A percentile compares a stretch with the other conserved stretches of the same genome.
These are phyloP conservation scores for Wickerhamiella kazuoi DNA, from an alignment of 805 yeast genomes.

Conservation along the genomic window DNA sequence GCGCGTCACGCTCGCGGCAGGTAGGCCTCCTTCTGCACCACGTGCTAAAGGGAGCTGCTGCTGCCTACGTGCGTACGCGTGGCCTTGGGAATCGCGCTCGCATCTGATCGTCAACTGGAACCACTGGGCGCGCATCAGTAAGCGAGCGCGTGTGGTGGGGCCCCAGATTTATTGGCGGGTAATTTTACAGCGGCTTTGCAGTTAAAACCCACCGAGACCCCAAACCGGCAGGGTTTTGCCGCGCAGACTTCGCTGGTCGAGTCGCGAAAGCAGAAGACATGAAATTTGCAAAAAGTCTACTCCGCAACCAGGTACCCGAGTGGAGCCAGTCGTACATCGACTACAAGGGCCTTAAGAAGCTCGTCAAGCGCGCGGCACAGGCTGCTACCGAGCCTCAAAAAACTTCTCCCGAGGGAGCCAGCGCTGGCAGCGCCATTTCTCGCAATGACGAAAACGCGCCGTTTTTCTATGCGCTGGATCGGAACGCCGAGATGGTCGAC, in stretches of 20 bases:
- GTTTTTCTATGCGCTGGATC: conserved; percentile 62
- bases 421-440: background rate
- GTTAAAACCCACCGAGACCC: background rate
- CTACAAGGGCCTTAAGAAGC: conserved; percentile 68
- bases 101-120: no score
- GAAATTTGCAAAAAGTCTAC: conserved; percentile 25
- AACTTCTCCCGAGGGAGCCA: background rate
- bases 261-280: no score
- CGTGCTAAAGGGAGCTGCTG: no score
- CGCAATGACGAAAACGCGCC: conserved; percentile 12
- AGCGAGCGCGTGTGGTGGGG: no score
- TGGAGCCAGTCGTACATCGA: conserved; percentile 74
- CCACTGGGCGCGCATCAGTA: no score
- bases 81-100: no score
- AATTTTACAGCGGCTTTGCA: background rate
- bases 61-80: no score
- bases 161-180: no score
- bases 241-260: background rate
- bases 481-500: conserved; percentile 68
- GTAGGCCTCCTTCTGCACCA: no score
- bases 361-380: conserved; percentile 45
- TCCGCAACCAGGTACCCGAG: conserved; percentile 82
- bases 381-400: conserved; percentile 15
- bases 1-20: no score
- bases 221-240: background rate